A percentile compares a stretch with the other conserved stretches of the same genome.
These are phyloP conservation scores for Acanthamoeba triangularis DNA, from an alignment of 208 protist species.

Conservation along the genomic window DNA sequence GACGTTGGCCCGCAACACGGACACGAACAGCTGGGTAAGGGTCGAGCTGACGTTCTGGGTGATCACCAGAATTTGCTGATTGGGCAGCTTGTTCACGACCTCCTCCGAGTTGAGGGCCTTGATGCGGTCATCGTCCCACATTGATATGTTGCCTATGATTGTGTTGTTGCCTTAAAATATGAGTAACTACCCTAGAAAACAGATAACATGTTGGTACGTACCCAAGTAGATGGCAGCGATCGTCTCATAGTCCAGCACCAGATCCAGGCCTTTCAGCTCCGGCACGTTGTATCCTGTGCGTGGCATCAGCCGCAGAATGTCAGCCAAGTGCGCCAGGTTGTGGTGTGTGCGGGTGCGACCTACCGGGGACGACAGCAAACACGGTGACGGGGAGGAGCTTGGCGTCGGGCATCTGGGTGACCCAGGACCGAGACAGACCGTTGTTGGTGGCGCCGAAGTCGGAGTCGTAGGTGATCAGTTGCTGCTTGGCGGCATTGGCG, in stretches of 20 bases:
- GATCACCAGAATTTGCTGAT: background rate
- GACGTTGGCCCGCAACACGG: background rate
- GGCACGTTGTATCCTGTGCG: background rate
- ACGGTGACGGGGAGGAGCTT: slow-evolving; percentile 1
- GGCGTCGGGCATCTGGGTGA: background rate
- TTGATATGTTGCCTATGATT: background rate
- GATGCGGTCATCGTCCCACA: slow-evolving; percentile 31
- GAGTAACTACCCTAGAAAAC: too few species aligned
- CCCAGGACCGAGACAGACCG: background rate
- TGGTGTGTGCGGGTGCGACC: background rate
- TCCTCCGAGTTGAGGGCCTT: slow-evolving; percentile 1
- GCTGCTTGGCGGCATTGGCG: background rate
- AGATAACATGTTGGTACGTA: too few species aligned
- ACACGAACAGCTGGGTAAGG: slow-evolving; percentile 9
- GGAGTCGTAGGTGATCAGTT: background rate
- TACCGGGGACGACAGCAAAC: slow-evolving; percentile 25
- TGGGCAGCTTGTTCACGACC: background rate
- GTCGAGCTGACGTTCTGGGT: slow-evolving; percentile 18
- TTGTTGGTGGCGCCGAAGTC: slow-evolving; percentile 59
- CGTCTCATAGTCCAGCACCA: background rate
- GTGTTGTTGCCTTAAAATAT: too few species aligned
- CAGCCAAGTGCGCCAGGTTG: background rate
- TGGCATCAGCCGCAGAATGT: background rate
- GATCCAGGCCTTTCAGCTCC: background rate
- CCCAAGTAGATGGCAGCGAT: background rate